Evolutionary conservation across 2,329 filamentous ascomycete genomes (phyloP).

Genomic region (Trematosphaeria pertusa): DNA sequence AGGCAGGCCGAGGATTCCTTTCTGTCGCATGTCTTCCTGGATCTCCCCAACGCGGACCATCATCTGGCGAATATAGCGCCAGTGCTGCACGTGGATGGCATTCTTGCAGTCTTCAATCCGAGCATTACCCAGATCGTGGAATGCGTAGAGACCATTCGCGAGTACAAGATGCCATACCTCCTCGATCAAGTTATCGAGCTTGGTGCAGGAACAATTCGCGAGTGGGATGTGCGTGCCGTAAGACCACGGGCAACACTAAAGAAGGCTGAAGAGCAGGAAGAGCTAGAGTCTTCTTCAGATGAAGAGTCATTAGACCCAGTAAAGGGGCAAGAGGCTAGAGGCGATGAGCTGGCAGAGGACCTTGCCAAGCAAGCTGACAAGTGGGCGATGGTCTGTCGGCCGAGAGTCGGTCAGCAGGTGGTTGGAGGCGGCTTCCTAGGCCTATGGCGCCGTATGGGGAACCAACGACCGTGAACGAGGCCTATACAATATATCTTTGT

Average conservation of each 20-base stretch:
- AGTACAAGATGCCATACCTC: conserved; percentile 62
- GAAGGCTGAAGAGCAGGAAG: conserved; percentile 25
- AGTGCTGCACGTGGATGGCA: conserved; percentile 69
- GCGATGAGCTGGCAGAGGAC: conserved; percentile 35
- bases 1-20: conserved; percentile 61
- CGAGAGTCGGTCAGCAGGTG: conserved; percentile 43
- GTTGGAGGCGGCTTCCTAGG: conserved; percentile 48
- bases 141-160: conserved; percentile 63
- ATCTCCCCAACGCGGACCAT: conserved; percentile 70
- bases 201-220: conserved; percentile 60
- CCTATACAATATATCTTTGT: not conserved
- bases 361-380: conserved; percentile 35
- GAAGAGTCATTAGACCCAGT: conserved; percentile 23
- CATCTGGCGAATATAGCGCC: conserved; percentile 59
- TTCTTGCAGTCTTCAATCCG: conserved; percentile 75
- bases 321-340: conserved; percentile 32
- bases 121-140: conserved; percentile 79
- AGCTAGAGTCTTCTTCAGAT: conserved; percentile 9
- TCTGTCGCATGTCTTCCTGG: conserved; percentile 74
- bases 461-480: conserved; percentile 1
- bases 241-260: conserved; percentile 45
- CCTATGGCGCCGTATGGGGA: conserved; percentile 46
- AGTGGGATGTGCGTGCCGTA: conserved; percentile 69
- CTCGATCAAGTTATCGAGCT: conserved; percentile 69
- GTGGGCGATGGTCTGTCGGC: conserved; percentile 47